phyloP scores from a whole-genome alignment of 257 asterid species.

The Vinca minor region DNA sequence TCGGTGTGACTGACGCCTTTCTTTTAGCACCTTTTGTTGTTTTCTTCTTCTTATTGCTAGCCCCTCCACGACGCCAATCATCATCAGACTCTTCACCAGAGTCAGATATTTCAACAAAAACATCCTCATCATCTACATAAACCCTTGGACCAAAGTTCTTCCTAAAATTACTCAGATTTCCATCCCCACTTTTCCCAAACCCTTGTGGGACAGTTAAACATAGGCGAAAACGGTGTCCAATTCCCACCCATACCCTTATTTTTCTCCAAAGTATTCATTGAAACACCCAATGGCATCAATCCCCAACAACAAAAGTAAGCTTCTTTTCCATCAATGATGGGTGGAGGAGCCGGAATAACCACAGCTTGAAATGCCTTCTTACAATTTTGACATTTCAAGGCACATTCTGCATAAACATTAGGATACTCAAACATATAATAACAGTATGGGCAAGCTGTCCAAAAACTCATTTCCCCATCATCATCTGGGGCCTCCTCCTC shows the following conservation, averaged over 20 bases:
- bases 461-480: constrained; percentile 30
- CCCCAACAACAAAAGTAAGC: constrained; percentile 77
- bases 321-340: constrained; percentile 50
- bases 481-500: constrained; percentile 19
- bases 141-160: constrained; percentile 46
- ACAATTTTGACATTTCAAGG: constrained; percentile 69
- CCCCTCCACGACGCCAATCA: constrained; percentile 41
- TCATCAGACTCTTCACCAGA: constrained; percentile 57
- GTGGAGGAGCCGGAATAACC: constrained; percentile 60
- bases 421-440: constrained; percentile 78
- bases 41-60: constrained; percentile 31
- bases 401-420: constrained; percentile 51
- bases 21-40: constrained; percentile 15
- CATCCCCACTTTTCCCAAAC: constrained; percentile 17
- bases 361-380: constrained; percentile 76
- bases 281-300: constrained; percentile 49
- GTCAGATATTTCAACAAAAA: constrained; percentile 52
- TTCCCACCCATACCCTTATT: constrained; percentile 21
- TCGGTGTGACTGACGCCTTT: constrained; percentile 17
- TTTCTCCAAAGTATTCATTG: constrained; percentile 38
- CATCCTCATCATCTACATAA: constrained; percentile 60
- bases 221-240: constrained; percentile 88
- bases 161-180: constrained; percentile 18
- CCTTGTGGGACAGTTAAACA: constrained; percentile 47
- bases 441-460: constrained; percentile 85